Conservation (phyloP, 495 filamentous ascomycete species). For the Aspergillus heteromorphus region DNA sequence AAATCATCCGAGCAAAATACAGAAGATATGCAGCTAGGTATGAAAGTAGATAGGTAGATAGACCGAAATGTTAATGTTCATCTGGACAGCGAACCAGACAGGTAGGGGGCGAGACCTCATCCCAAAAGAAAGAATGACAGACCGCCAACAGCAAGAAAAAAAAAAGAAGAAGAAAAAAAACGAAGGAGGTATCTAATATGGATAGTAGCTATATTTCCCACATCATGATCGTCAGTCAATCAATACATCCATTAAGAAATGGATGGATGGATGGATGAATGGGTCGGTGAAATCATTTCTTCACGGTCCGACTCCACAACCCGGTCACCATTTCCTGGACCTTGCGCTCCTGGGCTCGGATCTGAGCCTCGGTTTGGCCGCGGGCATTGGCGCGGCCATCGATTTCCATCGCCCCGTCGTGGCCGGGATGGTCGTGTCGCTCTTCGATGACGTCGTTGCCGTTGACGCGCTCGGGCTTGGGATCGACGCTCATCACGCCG, state of each 20-base stretch:
- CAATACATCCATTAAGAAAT: too few relatives aligned
- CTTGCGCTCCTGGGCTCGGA: conserved; percentile 54
- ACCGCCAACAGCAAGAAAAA: too few relatives aligned
- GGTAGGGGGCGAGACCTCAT: too few relatives aligned
- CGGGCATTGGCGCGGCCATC: conserved; percentile 54
- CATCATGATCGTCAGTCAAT: too few relatives aligned
- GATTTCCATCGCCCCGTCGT: conserved; percentile 41
- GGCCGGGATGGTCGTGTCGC: conserved; percentile 16
- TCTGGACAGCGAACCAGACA: too few relatives aligned
- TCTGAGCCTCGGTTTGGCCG: conserved; percentile 62
- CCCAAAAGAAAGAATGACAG: background rate
- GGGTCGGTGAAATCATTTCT: conserved; percentile 23
- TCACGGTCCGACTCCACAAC: conserved; percentile 45
- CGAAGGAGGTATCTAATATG: background rate
- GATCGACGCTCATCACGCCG: conserved; percentile 60
- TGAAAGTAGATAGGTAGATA: too few relatives aligned
- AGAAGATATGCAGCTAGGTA: background rate
- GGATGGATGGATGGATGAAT: background rate
- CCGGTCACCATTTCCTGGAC: conserved; percentile 57
- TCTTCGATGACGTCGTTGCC: conserved; percentile 38
- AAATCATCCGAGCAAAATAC: too few relatives aligned
- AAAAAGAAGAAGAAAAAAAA: background rate
- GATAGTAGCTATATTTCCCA: too few relatives aligned
- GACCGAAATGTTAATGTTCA: too few relatives aligned
- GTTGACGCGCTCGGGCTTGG: conserved; percentile 49